Base-by-base conservation (phyloP, 1,139 yeast genomes). In the Candida tunisiensis region DNA sequence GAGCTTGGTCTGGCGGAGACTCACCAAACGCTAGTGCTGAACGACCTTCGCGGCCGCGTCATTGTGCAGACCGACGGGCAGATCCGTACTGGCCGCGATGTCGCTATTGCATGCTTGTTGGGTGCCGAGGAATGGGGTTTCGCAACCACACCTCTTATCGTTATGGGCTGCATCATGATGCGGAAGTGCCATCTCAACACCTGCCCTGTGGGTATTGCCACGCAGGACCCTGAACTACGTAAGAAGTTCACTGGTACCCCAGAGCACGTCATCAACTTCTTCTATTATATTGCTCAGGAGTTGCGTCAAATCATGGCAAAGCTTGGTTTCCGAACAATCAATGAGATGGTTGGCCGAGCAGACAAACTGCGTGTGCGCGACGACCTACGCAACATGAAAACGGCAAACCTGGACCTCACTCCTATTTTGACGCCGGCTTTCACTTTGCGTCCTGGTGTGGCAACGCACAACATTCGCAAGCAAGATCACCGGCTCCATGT, bases 51-150 rank as follows among this genome's bases (percentile, higher is more conserved):
- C 63, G 94, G 95, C 26, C 70, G 94, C 47, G 95, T 85, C 33
- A 68, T 80, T 35, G 82, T 88, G 34, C 98, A 88, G 60, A 83
- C 96, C 17, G 98, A 88, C 53, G 98, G 98, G 51, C 96, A 88
- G 60, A 58, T 88, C 43, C 75, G 92, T 56, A 88, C 96, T 12
- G 98, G 96, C 41, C 67, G 92, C 34, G 98, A 88, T 58, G 75
- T 88, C 35, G 96, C 96, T 10, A 72, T 88, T 53, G 98, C 96
- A 10, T 78, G 93, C 51, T 61, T 88, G 50, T 65, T 88, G 25
- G 98, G 98, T 54, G 98, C 98, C 29, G 98, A 88, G 56, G 93
- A 91, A 51, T 88, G 93, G 79, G 94, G 96, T 21, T 77, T 88
- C 47, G 98, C 98, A 21, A 88, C 98, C 21, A 74, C 94, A 41